These are phyloP conservation scores for Exophiala alcalophila DNA, from an alignment of 2,329 filamentous ascomycete genomes.

Conservation along the genomic window DNA sequence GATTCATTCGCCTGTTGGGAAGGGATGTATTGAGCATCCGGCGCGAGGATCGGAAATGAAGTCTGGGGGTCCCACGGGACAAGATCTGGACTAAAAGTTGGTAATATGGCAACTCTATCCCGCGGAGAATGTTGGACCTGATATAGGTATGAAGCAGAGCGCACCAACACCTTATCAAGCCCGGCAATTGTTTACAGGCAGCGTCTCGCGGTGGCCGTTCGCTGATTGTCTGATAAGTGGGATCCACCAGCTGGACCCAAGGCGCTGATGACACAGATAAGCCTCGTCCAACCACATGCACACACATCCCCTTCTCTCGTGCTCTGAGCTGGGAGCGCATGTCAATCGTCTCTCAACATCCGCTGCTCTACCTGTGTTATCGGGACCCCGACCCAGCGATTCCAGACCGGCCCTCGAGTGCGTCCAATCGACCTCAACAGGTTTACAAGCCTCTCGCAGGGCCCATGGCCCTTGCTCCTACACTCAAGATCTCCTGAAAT, in stretches of 20 bases:
- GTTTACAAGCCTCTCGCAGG: too few species aligned
- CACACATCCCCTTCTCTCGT: conserved; percentile 1
- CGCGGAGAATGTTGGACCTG: conserved; percentile 18
- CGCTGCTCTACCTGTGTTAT: neutral
- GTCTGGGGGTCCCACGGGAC: neutral
- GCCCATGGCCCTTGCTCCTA: too few species aligned
- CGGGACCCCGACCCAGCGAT: neutral
- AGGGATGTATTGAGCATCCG: too few species aligned
- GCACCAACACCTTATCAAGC: conserved; percentile 9
- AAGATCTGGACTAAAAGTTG: conserved; percentile 9
- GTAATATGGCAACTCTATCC: conserved; percentile 8
- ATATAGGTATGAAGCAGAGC: conserved; percentile 1
- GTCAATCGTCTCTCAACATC: conserved; percentile 2
- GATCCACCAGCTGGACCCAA: conserved; percentile 15
- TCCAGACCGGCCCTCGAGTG: too few species aligned
- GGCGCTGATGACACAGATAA: conserved; percentile 17
- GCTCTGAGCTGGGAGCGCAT: neutral
- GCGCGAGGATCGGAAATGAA: too few species aligned
- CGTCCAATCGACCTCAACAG: too few species aligned
- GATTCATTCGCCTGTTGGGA: too few species aligned
- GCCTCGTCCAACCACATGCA: conserved; percentile 18
- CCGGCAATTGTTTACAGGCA: too few species aligned
- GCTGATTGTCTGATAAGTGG: conserved; percentile 15
- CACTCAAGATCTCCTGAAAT: too few species aligned
- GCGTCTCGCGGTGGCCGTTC: too few species aligned